Evolutionary conservation across 305 asterid species (phyloP), one percentile per base, ranked within the genome.

Genomic region (Solanum chacoense): DNA sequence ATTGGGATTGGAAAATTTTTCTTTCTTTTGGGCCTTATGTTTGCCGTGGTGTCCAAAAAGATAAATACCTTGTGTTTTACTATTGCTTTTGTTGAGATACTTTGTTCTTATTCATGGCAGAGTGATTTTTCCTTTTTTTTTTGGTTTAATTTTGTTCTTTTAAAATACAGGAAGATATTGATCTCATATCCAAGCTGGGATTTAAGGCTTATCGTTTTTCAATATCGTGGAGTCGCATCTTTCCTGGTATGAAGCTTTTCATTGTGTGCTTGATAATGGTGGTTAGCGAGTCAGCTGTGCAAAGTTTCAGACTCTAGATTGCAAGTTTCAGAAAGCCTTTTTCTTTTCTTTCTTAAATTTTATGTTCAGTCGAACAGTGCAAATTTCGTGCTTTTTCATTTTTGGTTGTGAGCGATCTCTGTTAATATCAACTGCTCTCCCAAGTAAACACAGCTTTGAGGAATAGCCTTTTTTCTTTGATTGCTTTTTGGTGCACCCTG

Each of bases 221-320:
- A 40, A 92, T 94, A 89, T 92, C 95, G 67, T 93, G 96, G 95
- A 88, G 89, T 89, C 92, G 94, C 59, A 92, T 94, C 80, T 93
- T 90, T 89, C 94, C 95, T 8, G 92, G 96, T 93, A 92, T 7
- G 1, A 38, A 71, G 26, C 36, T 12, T 72, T 38, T 79, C 34
- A 29, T 12, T 78, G 84, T 34, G 35, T 38, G 67, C 18, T 13
- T 28, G 32, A 36, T 76, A 11, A 76, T 42, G 3, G 31, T 76
- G 22, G 84, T 36, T 12, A 35, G 31, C 11, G 10, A 11, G 55
- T 22, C 50, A 35, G 20, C 9, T 76, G 31, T 76, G 78, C 55
- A 3, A 76, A 36, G 55, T 36, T 76, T 36, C 55, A 36, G 24
- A 35, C 12, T 35, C 50, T 76, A 34, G 83, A 35, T 76, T 36